Evolutionary conservation across 441 rosid species (phyloP).

Genomic region (Corymbia citriodora): DNA sequence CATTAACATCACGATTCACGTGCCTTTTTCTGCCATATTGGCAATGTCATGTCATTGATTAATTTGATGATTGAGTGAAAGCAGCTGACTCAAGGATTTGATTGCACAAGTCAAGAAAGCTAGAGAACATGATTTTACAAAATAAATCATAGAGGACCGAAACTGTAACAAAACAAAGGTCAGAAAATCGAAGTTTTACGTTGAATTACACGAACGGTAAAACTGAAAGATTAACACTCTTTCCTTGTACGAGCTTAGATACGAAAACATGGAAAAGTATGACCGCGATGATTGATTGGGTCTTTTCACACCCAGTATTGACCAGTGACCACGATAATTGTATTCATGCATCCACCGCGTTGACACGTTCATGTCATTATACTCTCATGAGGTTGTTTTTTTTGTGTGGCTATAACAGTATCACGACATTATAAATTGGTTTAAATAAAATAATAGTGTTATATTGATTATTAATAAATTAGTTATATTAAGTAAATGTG

Average conservation of each 20-base stretch:
- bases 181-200: background rate
- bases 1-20: background rate
- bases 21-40: background rate
- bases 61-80: background rate
- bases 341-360: background rate
- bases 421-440: background rate
- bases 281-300: background rate
- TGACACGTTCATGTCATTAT: background rate
- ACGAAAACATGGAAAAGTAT: background rate
- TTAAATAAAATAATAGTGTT: too few relatives aligned
- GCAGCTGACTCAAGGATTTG: background rate
- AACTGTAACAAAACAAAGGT: background rate
- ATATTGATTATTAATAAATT: too few relatives aligned
- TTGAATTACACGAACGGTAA: background rate
- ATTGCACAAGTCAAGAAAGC: background rate
- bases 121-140: background rate
- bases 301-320: background rate
- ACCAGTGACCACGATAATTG: background rate
- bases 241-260: background rate
- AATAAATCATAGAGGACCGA: background rate
- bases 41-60: background rate
- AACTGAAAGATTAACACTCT: background rate
- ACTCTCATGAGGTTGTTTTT: background rate
- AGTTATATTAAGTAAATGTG: too few relatives aligned
- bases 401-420: background rate